Conservation (phyloP, 306 rosid genomes). For the Cicer cuneatum region DNA sequence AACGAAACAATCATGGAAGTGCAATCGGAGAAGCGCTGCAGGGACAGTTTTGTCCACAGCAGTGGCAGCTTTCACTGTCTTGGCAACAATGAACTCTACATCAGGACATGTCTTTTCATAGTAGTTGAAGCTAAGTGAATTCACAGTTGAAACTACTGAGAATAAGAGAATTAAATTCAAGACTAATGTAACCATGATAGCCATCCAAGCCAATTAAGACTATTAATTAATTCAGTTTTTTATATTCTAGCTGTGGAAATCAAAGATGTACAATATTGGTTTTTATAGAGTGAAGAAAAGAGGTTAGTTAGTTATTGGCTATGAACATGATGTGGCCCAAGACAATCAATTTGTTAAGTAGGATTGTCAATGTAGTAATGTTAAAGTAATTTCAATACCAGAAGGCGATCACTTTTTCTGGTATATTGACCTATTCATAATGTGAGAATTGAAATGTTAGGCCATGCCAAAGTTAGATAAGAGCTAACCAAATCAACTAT, state of each 20-base stretch:
- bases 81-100: slow-evolving; percentile 58
- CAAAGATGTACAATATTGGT: slow-evolving; percentile 30
- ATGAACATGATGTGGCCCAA: slow-evolving; percentile 47
- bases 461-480: slow-evolving; percentile 22
- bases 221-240: slow-evolving; percentile 20
- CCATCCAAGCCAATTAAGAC: slow-evolving; percentile 50
- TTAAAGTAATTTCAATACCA: slow-evolving; percentile 59
- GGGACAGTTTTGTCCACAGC: slow-evolving; percentile 73
- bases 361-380: slow-evolving; percentile 54
- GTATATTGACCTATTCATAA: slow-evolving; percentile 13
- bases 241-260: slow-evolving; percentile 40
- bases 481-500: slow-evolving; percentile 16
- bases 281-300: slow-evolving; percentile 53
- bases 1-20: slow-evolving; percentile 84
- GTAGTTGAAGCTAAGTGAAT: slow-evolving; percentile 71
- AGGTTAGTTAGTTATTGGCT: slow-evolving; percentile 30
- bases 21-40: slow-evolving; percentile 78
- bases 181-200: slow-evolving; percentile 46
- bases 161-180: slow-evolving; percentile 54
- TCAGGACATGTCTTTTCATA: slow-evolving; percentile 77
- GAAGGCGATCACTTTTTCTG: slow-evolving; percentile 48
- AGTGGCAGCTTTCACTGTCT: slow-evolving; percentile 48
- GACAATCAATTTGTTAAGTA: slow-evolving; percentile 49
- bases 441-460: slow-evolving; percentile 29
- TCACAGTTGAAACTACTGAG: slow-evolving; percentile 49